Base-by-base conservation (phyloP, 2,329 filamentous ascomycete genomes). In the Cladosporium sp. region DNA sequence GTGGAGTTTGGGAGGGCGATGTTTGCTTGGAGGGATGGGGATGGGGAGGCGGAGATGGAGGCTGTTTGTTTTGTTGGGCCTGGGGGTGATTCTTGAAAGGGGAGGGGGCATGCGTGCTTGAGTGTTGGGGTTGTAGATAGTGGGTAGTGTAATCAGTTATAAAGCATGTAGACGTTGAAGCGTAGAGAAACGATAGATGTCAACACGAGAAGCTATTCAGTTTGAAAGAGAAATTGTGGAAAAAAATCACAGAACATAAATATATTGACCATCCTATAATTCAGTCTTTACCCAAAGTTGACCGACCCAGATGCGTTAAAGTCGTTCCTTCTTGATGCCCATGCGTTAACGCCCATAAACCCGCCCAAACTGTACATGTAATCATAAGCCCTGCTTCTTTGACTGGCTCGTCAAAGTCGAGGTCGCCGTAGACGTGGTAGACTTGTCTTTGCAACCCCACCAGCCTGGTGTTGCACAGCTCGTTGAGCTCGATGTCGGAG, bases 381-480 rank as follows among this genome's bases (percentile, higher is more conserved):
- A 54, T 43, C 48, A 30, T 48, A 62, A 28, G 2, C 46, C 59
- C 32, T 62, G 28, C 32, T 62, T 62, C 5, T 39, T 26, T 30
- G 13, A 30, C 25, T 23, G 14, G 8, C 11, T 5, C 8, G 18
- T n/a, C 21, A 48, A 34, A 5, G 46, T 53, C 1, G 59, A 39
- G 14, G 30, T 43, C 21, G 30, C 14, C 7, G 59, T 26, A n/a
- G 46, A 25, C 26, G 77, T 79, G 8, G 75, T 83, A 6, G 77
- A 79, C 64, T 79, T 77, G 67, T 86, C 87, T 32, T 88, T 87
- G 76, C 87, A 89, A 3, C 88, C 87, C 70, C 89, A 89, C 85
- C 87, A 90, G 10, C 88, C 88, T 2, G 86, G 87, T 1, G 84
- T 86, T 70, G 83, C 79, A 73, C 86, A 89, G 0, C 85, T 88